Conservation (phyloP, 1,139 yeast genomes). For the Geotrichum aggregatum region DNA sequence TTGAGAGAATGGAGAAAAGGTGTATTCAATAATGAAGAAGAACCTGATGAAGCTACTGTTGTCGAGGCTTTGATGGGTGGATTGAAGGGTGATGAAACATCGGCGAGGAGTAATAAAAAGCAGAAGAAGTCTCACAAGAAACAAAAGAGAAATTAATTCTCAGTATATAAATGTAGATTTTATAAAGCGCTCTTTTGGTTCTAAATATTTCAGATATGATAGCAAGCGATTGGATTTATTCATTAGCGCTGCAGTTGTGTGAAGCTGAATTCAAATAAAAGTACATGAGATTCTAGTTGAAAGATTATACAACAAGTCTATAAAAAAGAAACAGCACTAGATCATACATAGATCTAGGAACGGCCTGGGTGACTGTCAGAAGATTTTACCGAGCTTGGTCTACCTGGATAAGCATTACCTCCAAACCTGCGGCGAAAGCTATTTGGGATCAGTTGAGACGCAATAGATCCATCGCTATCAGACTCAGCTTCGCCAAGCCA, state of each 20-base stretch:
- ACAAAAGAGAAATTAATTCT: constrained; percentile 14
- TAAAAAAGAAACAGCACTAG: background rate
- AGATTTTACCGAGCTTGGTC: constrained; percentile 5
- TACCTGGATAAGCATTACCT: background rate
- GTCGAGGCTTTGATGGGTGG: constrained; percentile 11
- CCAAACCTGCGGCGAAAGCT: constrained; percentile 4
- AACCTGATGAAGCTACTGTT: constrained; percentile 43
- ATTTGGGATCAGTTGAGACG: background rate
- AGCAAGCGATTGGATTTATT: too few relatives aligned
- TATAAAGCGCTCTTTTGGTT: background rate
- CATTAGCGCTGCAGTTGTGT: too few relatives aligned
- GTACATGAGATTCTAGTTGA: too few relatives aligned
- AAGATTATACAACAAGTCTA: too few relatives aligned
- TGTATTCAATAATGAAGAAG: constrained; percentile 65
- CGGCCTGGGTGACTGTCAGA: background rate
- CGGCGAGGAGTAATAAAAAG: background rate
- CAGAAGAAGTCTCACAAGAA: constrained; percentile 13
- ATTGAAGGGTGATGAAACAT: background rate
- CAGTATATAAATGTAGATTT: background rate
- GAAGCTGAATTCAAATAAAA: too few relatives aligned
- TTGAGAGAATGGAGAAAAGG: constrained; percentile 86
- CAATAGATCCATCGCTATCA: background rate
- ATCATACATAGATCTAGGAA: background rate
- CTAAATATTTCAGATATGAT: background rate
- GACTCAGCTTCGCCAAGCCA: constrained; percentile 26